These are phyloP conservation scores for Eucalyptus viminalis DNA, from an alignment of 345 rosid species.

Conservation along the genomic window DNA sequence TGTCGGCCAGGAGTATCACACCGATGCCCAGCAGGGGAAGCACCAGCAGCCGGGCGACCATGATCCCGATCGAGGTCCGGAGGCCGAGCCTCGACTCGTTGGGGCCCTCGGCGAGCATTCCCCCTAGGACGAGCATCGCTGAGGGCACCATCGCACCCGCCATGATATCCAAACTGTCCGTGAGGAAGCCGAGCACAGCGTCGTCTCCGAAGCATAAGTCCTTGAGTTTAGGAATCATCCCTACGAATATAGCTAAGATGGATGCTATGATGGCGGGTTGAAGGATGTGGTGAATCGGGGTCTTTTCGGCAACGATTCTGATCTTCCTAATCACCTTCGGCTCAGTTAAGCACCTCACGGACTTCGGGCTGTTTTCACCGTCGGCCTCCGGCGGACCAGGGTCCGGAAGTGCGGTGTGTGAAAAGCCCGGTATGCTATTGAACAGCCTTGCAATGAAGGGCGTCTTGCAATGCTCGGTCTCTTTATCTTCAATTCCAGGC, in stretches of 20 bases:
- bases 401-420: conserved; percentile 42
- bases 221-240: conserved; percentile 66
- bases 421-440: conserved; percentile 32
- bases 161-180: conserved; percentile 75
- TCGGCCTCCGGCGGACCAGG: conserved; percentile 14
- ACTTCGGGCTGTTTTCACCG: conserved; percentile 39
- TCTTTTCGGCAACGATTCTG: conserved; percentile 73
- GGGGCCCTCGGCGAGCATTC: conserved; percentile 69
- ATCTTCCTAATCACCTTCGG: conserved; percentile 83
- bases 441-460: conserved; percentile 75
- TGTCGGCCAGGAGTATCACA: conserved; percentile 10
- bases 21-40: conserved; percentile 29
- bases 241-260: conserved; percentile 62
- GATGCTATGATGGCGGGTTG: conserved; percentile 95
- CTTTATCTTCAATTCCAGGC: conserved; percentile 95
- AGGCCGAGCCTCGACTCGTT: conserved; percentile 19
- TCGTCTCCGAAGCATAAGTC: conserved; percentile 58
- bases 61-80: conserved; percentile 26
- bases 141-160: conserved; percentile 97
- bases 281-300: conserved; percentile 79
- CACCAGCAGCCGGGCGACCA: conserved; percentile 23
- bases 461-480: conserved; percentile 68
- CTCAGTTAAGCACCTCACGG: conserved; percentile 68
- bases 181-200: conserved; percentile 69
- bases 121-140: conserved; percentile 92